Evolutionary conservation across 2,329 filamentous ascomycete genomes (phyloP), one percentile per base, ranked within the genome.

Genomic region (Scedosporium dehoogii): DNA sequence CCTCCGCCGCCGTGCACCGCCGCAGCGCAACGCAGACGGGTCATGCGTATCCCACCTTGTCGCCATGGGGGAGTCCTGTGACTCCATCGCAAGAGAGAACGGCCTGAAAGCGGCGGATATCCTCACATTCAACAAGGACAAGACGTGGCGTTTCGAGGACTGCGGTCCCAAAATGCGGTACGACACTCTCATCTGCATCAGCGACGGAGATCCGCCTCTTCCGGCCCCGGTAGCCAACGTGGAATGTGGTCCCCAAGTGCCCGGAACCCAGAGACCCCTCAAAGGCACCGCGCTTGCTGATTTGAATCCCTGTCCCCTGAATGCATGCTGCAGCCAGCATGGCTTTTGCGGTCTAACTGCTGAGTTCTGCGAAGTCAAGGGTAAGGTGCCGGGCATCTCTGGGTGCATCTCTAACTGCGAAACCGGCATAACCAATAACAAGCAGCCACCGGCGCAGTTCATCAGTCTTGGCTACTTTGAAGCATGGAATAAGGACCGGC

Each of bases 221-320:
- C 75, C 75, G 0, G 65, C 69, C 1, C 42, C 69, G 0, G 61
- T 74, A 4, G 27, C 68, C 2, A 70, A 71, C 16, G 70, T 73
- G 4, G 64, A 70, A 0, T 44, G 81, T 66, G 80, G 81, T 0
- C 81, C 80, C 1, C 71, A 75, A 55, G 71, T 74, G 1, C 72
- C 73, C 4, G 75, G 76, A 0, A 79, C 77, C 0, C 57, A 66
- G 7, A 57, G 66, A 12, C 74, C 77, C 0, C 14, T 67, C 0
- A 66, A 51, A 3, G 73, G 70, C 18, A 72, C 67, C 16, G 67
- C 70, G 18, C 53, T 80, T 3, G 64, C 70, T 0, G 66, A 69
- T 6, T 67, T 82, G 5, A 83, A 81, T 64, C 76, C 73, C 0
- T 83, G 80, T 63, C 76, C 76, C 0, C 69, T 80, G 0, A 77